Evolutionary conservation across 1,284 basidiomycete genomes (phyloP).

Genomic region (Entoloma clypeatum): DNA sequence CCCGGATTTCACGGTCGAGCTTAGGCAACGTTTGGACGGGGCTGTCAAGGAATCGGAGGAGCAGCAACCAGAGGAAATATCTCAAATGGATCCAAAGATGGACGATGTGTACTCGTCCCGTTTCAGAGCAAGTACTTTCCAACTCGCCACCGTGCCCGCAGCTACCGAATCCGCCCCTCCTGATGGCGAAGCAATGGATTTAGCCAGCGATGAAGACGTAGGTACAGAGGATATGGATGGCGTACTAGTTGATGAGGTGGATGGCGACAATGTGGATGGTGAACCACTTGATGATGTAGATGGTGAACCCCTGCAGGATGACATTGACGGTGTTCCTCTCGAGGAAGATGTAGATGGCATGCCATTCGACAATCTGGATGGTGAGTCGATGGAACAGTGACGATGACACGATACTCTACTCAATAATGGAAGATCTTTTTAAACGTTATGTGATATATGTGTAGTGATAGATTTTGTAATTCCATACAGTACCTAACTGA

Average conservation of each 20-base stretch:
- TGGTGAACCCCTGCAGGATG: constrained; percentile 46
- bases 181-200: constrained; percentile 46
- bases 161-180: constrained; percentile 23
- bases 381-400: constrained; percentile 8
- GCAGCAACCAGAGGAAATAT: constrained; percentile 28
- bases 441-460: too few relatives aligned
- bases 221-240: constrained; percentile 36
- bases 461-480: too few relatives aligned
- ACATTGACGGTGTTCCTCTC: constrained; percentile 40
- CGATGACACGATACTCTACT: too few relatives aligned
- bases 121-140: constrained; percentile 79
- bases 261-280: constrained; percentile 43
- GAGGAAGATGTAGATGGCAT: constrained; percentile 35
- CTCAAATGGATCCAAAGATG: constrained; percentile 29
- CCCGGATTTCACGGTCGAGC: constrained; percentile 72
- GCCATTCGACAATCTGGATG: too few relatives aligned
- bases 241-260: constrained; percentile 38
- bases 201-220: constrained; percentile 34
- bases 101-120: constrained; percentile 45
- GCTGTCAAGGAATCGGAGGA: constrained; percentile 31
- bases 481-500: too few relatives aligned
- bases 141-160: constrained; percentile 51
- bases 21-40: constrained; percentile 73
- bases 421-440: too few relatives aligned
- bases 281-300: constrained; percentile 47